These are phyloP conservation scores for Ormosia emarginata DNA, from an alignment of 306 rosid species.

Conservation along the genomic window DNA sequence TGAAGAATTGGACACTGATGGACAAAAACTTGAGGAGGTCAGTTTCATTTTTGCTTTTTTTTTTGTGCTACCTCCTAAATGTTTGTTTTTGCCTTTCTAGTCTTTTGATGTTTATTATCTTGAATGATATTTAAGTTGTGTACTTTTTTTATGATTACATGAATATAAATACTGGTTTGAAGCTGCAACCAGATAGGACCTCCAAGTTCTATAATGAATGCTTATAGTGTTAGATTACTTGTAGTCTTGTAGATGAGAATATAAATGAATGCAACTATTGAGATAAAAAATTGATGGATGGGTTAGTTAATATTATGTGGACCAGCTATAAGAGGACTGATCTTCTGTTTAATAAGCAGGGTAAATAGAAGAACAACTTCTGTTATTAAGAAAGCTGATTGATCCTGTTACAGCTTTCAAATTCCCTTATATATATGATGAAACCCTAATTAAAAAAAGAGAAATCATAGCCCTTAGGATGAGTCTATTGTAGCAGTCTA, in stretches of 20 bases:
- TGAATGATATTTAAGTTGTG: background rate
- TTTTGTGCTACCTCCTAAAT: background rate
- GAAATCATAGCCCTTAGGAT: background rate
- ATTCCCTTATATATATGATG: background rate
- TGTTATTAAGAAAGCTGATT: background rate
- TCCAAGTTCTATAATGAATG: background rate
- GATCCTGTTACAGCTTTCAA: background rate
- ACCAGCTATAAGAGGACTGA: background rate
- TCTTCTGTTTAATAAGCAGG: background rate
- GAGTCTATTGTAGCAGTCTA: background rate
- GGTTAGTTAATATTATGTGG: background rate
- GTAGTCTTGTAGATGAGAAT: background rate
- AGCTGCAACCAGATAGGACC: background rate
- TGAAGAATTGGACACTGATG: slow-evolving; percentile 40
- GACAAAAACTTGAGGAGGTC: slow-evolving; percentile 49
- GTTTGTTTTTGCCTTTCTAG: slow-evolving; percentile 8
- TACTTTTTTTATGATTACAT: background rate
- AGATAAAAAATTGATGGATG: background rate
- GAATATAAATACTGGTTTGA: background rate
- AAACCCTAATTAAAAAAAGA: background rate
- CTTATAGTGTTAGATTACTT: background rate
- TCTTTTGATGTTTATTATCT: background rate
- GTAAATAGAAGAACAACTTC: background rate
- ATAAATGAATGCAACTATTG: background rate
- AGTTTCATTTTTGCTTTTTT: slow-evolving; percentile 15